These are phyloP conservation scores for Dichomitus squalens DNA, from an alignment of 1,284 basidiomycete genomes.

Conservation along the genomic window DNA sequence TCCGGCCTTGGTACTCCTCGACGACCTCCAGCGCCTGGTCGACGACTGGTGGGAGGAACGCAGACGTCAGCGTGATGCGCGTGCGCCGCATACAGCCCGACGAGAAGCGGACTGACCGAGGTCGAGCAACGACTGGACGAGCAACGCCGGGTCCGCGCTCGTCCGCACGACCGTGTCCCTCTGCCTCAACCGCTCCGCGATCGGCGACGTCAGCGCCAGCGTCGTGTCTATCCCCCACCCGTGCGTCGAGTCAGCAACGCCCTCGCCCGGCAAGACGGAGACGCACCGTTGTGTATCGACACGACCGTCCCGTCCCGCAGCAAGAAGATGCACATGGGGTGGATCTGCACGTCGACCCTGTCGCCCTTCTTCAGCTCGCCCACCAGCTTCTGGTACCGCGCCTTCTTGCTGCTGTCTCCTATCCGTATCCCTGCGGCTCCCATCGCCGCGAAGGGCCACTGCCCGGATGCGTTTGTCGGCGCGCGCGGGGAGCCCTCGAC, in stretches of 20 bases:
- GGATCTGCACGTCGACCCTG: conserved; percentile 58
- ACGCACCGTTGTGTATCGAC: conserved; percentile 35
- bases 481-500: conserved; percentile 15
- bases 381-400: conserved; percentile 40
- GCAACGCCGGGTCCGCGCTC: conserved; percentile 61
- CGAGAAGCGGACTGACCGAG: conserved; percentile 48
- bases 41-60: conserved; percentile 50
- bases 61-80: too few species aligned
- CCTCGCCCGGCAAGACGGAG: neutral
- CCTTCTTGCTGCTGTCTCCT: conserved; percentile 19
- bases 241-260: conserved; percentile 34
- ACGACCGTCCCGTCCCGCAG: conserved; percentile 55
- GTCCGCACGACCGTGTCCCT: conserved; percentile 60
- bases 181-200: conserved; percentile 54
- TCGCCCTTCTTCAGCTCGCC: conserved; percentile 58
- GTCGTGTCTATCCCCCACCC: too few species aligned
- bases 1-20: conserved; percentile 63
- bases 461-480: too few species aligned
- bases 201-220: conserved; percentile 61
- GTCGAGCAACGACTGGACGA: conserved; percentile 65
- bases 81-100: too few species aligned
- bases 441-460: too few species aligned
- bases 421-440: too few species aligned
- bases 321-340: conserved; percentile 66
- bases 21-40: conserved; percentile 68